These are phyloP conservation scores for Oryza officinalis DNA, from an alignment of 176 grass and related monocot genomes.

Conservation along the genomic window DNA sequence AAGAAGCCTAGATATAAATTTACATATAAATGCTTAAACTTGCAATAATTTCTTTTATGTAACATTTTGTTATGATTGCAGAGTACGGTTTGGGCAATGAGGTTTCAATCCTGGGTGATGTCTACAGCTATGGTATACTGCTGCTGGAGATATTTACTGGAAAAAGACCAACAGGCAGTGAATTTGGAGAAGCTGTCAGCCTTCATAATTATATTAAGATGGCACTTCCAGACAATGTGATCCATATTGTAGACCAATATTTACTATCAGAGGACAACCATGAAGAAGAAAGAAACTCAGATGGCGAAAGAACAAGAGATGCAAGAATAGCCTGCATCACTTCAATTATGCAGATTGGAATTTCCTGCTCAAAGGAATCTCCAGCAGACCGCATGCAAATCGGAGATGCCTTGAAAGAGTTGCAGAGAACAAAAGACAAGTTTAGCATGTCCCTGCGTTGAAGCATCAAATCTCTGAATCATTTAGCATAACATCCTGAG, in stretches of 20 bases:
- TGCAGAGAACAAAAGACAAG: conserved; percentile 24
- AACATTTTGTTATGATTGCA: neutral
- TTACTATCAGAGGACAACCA: neutral
- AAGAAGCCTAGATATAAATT: neutral
- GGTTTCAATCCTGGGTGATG: conserved; percentile 20
- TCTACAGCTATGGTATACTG: conserved; percentile 40
- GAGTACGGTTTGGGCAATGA: conserved; percentile 19
- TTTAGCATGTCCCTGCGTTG: neutral
- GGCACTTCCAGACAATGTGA: conserved; percentile 27
- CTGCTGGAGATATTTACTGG: conserved; percentile 33
- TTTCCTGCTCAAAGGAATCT: conserved; percentile 8
- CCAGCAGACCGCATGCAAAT: conserved; percentile 13
- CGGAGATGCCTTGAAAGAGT: conserved; percentile 32
- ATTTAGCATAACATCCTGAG: neutral
- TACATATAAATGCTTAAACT: neutral
- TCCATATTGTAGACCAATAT: neutral
- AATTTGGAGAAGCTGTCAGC: conserved; percentile 4
- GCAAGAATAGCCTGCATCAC: neutral
- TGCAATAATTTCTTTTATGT: neutral
- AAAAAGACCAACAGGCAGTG: neutral
- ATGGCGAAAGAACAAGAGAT: neutral
- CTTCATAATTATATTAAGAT: conserved; percentile 18
- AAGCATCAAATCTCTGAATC: neutral
- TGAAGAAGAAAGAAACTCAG: neutral
- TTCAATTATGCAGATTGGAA: neutral